Evolutionary conservation across 1,284 basidiomycete species (phyloP), one percentile per base, ranked within the genome.

Genomic region (Puccinia coronata): DNA sequence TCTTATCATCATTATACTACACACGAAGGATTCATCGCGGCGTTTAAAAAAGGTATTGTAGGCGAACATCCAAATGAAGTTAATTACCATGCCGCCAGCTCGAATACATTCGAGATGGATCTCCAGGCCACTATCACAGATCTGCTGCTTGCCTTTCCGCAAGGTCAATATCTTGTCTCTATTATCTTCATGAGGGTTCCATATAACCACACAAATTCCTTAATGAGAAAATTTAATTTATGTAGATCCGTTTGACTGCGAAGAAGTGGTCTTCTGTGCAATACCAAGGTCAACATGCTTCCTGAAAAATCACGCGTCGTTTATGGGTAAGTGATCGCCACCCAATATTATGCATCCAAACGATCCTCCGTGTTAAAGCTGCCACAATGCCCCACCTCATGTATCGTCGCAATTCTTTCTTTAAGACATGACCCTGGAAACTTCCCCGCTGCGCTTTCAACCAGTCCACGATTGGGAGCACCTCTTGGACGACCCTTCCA

Each of bases 1-100:
- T 89, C 90, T 4, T 97, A 95, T 86, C 96, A 94, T 0, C 92
- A 95, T 84, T 97, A 95, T 84, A 91, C 91, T 9, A 82, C 69
- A 11, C 80, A 65, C 28, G 57, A 81, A 49, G 74, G 72, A 67
- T 47, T 71, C 80, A 47, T 63, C 34, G 25, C 55, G 67, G 49
- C 67, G 39, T 67, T 63, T 36, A 39, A 63, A 61, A 53, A 51
- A 25, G 34, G 82, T 14, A 55, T 59, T 31, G 28, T 74, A 11
- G 72, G 72, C 25, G 72, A 59, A 23, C 53, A 43, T 55, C 72
- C 55, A 31, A 36, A 74, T 11, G 53, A 74, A 59, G 36, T 59
- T n/a, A 74, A 41, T 18, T 59, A 55, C 59, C 72, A 28, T 11
- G 51, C 49, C 11, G 16, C 31, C 23, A 74, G 43, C 55, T 74